phyloP scores from a whole-genome alignment of 495 filamentous ascomycete species.

The Eremomyces bilateralis region DNA sequence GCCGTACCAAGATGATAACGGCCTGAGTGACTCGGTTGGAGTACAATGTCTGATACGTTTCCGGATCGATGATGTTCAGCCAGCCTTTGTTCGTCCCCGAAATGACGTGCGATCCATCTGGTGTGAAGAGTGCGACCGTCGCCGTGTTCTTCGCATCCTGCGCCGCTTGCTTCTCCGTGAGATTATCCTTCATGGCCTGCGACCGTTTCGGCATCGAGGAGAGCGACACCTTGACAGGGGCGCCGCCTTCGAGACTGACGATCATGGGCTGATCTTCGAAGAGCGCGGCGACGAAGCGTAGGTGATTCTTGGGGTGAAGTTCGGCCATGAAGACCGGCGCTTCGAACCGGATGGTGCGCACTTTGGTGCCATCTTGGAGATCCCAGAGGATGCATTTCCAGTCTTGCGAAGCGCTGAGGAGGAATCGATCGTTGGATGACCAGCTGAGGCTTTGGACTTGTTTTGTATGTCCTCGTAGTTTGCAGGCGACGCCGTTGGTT shows the following conservation, averaged over 20 bases:
- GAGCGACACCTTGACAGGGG: conserved; percentile 49
- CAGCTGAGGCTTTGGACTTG: conserved; percentile 87
- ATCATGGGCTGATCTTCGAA: conserved; percentile 84
- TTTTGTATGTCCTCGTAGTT: conserved; percentile 72
- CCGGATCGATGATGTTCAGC: conserved; percentile 74
- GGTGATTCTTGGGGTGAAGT: conserved; percentile 70
- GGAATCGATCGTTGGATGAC: conserved; percentile 75
- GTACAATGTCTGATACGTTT: conserved; percentile 56
- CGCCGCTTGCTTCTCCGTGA: conserved; percentile 63
- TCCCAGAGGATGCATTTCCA: conserved; percentile 96
- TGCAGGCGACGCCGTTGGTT: conserved; percentile 84
- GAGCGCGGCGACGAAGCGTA: conserved; percentile 64
- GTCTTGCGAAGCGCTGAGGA: conserved; percentile 86
- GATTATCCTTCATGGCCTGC: conserved; percentile 32
- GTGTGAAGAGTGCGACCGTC: conserved; percentile 73
- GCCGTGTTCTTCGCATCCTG: conserved; percentile 88
- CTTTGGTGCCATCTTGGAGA: conserved; percentile 44
- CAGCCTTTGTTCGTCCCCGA: conserved; percentile 86
- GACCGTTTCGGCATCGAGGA: conserved; percentile 60
- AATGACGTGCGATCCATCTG: conserved; percentile 64
- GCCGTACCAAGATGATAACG: conserved; percentile 71
- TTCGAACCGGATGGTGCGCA: conserved; percentile 60
- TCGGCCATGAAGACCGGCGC: conserved; percentile 90
- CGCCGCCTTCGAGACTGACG: conserved; percentile 47
- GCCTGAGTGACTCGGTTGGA: conserved; percentile 67